Conservation (phyloP, 495 filamentous ascomycete genomes). For the Penicillium lagena region DNA sequence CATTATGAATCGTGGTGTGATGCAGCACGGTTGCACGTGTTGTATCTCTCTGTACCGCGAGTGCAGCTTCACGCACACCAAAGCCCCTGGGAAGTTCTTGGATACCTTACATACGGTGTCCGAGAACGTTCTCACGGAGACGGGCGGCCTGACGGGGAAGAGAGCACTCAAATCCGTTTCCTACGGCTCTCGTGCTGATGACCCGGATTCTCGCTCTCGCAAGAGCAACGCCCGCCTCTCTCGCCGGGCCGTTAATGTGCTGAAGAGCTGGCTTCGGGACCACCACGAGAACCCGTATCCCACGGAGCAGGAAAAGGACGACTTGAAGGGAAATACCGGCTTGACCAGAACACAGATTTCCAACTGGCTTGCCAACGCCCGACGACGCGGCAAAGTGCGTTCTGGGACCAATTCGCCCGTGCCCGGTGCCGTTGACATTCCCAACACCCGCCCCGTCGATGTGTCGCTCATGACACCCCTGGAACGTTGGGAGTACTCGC, state of each 20-base stretch:
- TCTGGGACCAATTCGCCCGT: slow-evolving; percentile 53
- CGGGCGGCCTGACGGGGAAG: slow-evolving; percentile 30
- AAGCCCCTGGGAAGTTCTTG: slow-evolving; percentile 39
- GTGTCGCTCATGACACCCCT: slow-evolving; percentile 69
- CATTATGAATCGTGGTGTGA: slow-evolving; percentile 58
- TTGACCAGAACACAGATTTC: slow-evolving; percentile 70
- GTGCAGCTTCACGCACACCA: slow-evolving; percentile 61
- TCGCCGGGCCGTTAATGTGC: slow-evolving; percentile 61
- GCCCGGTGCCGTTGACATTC: slow-evolving; percentile 62
- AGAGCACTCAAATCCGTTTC: slow-evolving; percentile 35
- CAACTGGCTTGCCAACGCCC: slow-evolving; percentile 84
- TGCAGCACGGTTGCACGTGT: slow-evolving; percentile 65
- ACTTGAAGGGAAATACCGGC: slow-evolving; percentile 63
- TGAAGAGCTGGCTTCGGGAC: slow-evolving; percentile 72
- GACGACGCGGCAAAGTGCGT: slow-evolving; percentile 66
- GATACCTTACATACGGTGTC: slow-evolving; percentile 45
- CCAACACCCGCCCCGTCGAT: slow-evolving; percentile 37
- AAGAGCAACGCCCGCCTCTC: slow-evolving; percentile 60
- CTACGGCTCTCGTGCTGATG: slow-evolving; percentile 26
- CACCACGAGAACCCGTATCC: slow-evolving; percentile 77
- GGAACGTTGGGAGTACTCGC: slow-evolving; percentile 80
- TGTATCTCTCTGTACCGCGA: slow-evolving; percentile 69
- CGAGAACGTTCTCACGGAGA: slow-evolving; percentile 39
- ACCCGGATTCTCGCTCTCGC: slow-evolving; percentile 41
- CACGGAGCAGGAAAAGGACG: slow-evolving; percentile 71